phyloP scores from a whole-genome alignment of 352 stramenopile species.

The Thalassiosira livingstoniorum region DNA sequence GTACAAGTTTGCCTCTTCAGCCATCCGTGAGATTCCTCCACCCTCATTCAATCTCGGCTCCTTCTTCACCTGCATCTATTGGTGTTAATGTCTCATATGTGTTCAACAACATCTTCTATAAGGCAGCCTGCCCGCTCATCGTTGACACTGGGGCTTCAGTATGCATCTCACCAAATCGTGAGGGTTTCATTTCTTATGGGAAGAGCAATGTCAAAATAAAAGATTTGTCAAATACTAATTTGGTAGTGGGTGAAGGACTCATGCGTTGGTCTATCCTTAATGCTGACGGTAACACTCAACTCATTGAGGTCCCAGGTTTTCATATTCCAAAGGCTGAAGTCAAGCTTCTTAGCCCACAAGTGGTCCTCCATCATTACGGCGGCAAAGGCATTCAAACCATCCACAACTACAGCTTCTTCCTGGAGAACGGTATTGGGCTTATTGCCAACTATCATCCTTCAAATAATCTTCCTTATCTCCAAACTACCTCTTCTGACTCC shows the following conservation, averaged over 20 bases:
- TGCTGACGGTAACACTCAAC: background rate
- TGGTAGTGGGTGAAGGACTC: background rate
- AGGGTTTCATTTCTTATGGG: background rate
- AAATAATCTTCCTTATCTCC: conserved; percentile 1
- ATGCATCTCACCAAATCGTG: background rate
- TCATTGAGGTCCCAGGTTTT: background rate
- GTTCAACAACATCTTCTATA: no score
- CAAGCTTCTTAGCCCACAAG: background rate
- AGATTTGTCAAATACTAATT: conserved; percentile 2
- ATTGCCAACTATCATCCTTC: background rate
- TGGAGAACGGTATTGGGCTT: background rate
- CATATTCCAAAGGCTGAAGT: background rate
- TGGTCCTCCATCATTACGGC: background rate
- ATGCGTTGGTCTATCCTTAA: background rate
- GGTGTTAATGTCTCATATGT: no score
- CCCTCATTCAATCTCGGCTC: no score
- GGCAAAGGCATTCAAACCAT: background rate
- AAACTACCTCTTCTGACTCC: background rate
- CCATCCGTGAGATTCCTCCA: no score
- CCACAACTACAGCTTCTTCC: background rate
- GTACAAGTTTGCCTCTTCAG: no score
- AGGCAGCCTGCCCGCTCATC: background rate
- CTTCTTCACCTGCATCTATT: no score
- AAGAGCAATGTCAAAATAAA: background rate
- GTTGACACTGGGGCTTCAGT: conserved; percentile 1